Evolutionary conservation across 1,284 basidiomycete species (phyloP).

Genomic region (Kwoniella shivajii): DNA sequence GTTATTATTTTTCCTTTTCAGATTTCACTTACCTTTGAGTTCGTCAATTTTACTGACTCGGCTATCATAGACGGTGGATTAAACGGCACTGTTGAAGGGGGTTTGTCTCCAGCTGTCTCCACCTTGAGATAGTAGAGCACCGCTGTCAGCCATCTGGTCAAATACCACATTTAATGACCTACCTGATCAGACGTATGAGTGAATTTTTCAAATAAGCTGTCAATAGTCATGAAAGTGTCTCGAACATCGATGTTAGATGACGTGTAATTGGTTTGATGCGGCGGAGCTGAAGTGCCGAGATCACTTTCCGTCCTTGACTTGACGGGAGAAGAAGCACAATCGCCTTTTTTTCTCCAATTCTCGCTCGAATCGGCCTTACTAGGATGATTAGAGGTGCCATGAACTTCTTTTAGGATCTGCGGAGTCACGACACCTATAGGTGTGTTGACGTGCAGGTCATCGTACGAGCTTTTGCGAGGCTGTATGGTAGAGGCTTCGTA

Average conservation of each 20-base stretch:
- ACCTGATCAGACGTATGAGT: conserved; percentile 9
- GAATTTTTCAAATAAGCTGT: conserved; percentile 44
- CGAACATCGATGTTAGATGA: too few species aligned
- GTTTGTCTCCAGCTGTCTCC: too few species aligned
- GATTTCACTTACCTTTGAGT: not conserved
- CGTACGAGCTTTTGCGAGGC: not conserved
- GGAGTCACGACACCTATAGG: conserved; percentile 4
- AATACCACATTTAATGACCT: not conserved
- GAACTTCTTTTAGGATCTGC: not conserved
- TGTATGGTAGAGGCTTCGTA: conserved; percentile 12
- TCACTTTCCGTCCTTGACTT: too few species aligned
- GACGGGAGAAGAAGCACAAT: too few species aligned
- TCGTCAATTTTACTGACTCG: not conserved
- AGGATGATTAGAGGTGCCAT: not conserved
- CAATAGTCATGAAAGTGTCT: conserved; percentile 39
- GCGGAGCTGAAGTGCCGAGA: too few species aligned
- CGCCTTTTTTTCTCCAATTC: conserved; percentile 36
- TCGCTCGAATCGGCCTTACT: conserved; percentile 46
- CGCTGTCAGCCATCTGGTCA: not conserved
- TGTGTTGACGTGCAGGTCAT: conserved; percentile 3
- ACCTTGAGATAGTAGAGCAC: too few species aligned
- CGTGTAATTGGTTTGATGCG: too few species aligned
- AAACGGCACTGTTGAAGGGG: too few species aligned
- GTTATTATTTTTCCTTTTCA: not conserved
- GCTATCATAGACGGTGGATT: too few species aligned